These are phyloP conservation scores for Tephrocybe sp. DNA, from an alignment of 768 basidiomycete species.

Conservation along the genomic window DNA sequence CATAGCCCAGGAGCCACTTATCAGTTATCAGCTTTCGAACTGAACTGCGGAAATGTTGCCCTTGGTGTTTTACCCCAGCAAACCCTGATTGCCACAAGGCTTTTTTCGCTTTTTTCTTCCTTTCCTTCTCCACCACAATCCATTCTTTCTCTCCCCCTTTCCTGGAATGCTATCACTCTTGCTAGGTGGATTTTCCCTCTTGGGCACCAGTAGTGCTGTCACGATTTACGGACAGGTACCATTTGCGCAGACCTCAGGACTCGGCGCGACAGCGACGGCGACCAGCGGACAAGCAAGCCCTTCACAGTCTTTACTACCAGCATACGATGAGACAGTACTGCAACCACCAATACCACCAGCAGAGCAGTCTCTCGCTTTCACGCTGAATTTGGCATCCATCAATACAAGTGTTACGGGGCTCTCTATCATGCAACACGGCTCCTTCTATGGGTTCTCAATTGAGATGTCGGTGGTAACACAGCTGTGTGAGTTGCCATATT, in stretches of 20 bases:
- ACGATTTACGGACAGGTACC: constrained; percentile 35
- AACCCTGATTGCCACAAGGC: no score
- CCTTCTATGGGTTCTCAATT: constrained; percentile 74
- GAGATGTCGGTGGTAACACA: constrained; percentile 73
- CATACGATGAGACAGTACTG: constrained; percentile 53
- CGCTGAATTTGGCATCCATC: constrained; percentile 38
- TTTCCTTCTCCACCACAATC: not conserved
- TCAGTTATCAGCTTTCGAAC: no score
- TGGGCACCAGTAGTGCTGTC: constrained; percentile 18
- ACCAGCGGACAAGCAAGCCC: constrained; percentile 24
- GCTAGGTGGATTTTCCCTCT: constrained; percentile 9
- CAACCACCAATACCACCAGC: constrained; percentile 48
- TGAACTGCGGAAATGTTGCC: no score
- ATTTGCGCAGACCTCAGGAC: constrained; percentile 18
- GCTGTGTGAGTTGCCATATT: constrained; percentile 51
- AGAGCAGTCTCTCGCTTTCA: constrained; percentile 43
- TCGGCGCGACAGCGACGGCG: constrained; percentile 7
- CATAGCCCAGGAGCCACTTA: no score
- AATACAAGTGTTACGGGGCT: constrained; percentile 31
- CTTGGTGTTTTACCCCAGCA: no score
- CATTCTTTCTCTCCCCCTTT: not conserved
- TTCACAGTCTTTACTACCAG: constrained; percentile 37
- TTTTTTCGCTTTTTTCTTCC: not conserved
- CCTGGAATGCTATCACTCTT: constrained; percentile 11
- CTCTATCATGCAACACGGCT: constrained; percentile 44